phyloP scores from a whole-genome alignment of 2,329 filamentous ascomycete species.

The Pseudogymnoascus sp. region DNA sequence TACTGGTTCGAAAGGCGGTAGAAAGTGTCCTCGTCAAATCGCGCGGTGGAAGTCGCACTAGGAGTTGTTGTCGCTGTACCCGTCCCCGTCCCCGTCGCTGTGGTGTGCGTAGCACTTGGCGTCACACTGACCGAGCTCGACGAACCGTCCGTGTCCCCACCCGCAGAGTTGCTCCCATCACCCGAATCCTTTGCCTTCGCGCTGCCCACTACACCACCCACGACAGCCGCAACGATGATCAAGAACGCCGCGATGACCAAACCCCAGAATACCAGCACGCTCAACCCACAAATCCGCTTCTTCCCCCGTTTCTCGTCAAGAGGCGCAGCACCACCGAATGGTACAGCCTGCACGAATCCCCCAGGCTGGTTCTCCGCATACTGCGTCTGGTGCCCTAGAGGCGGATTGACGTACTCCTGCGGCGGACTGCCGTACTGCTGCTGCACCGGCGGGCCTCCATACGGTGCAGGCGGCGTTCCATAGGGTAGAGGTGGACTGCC shows the following conservation, averaged over 20 bases:
- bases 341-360: background rate
- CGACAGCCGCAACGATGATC: background rate
- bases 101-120: background rate
- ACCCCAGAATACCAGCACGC: background rate
- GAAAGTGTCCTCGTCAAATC: background rate
- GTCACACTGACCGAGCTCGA: background rate
- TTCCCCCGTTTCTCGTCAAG: background rate
- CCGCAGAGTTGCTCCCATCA: background rate
- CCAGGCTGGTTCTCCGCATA: background rate
- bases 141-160: background rate
- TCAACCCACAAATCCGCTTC: background rate
- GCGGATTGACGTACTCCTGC: background rate
- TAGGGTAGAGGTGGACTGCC: background rate
- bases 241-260: background rate
- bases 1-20: background rate
- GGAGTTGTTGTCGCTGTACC: background rate
- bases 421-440: background rate
- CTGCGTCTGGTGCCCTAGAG: background rate
- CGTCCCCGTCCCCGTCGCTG: background rate
- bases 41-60: background rate
- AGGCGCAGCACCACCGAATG: background rate
- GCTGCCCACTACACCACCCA: constrained; percentile 3
- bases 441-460: background rate
- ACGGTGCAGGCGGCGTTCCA: background rate
- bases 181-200: background rate